Evolutionary conservation across 164 flowering plant genomes (phyloP), one percentile per base, ranked within the genome.

Genomic region (Magnolia officinalis): DNA sequence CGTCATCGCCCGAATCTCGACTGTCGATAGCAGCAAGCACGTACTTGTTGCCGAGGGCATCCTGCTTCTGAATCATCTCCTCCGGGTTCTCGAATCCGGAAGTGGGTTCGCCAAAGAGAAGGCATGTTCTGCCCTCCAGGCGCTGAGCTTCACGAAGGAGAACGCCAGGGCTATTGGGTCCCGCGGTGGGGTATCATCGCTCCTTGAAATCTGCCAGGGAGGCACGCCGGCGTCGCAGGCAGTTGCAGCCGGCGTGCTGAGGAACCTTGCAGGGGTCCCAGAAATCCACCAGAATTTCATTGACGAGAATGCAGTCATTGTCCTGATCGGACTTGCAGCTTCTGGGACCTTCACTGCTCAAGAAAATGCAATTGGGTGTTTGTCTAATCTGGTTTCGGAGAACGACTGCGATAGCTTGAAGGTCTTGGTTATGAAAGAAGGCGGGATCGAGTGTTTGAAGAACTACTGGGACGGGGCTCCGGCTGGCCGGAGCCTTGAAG

Each of bases 191-290:
- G 85, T 95, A 81, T 88, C 90, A 2, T 88, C 98, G 9, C 81
- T 95, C 24, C 75, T 95, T 37, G 97, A 89, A 79, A 90, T 92
- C 78, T 95, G 97, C 77, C 84, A 81, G 20, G 84, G 78, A 1
- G 98, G 99, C 0, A 92, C 97, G 1, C 96, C 95, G 0, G 86
- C 84, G 75, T 89, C 98, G 0, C 97, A 89, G 72, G 93, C 94
- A 14, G 80, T 83, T 14, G 95, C 99, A 0, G 97, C 94, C 0
- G 91, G 91, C 50, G 98, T 94, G 19, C 75, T 96, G 84, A 81
- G 90, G 45, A 92, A 92, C 81, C 79, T 96, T 0, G 90, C 99
- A 1, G 81, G 70, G 5, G 87, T 91, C 73, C 65, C 61, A 0
- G 97, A 94, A 66, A 86, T 81, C n/a, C 83, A 78, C 59, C 90